A percentile compares a stretch with the other conserved stretches of the same genome.
Evolutionary conservation across 176 grass and related monocot species (phyloP).

Genomic region (Triticum timopheevii): DNA sequence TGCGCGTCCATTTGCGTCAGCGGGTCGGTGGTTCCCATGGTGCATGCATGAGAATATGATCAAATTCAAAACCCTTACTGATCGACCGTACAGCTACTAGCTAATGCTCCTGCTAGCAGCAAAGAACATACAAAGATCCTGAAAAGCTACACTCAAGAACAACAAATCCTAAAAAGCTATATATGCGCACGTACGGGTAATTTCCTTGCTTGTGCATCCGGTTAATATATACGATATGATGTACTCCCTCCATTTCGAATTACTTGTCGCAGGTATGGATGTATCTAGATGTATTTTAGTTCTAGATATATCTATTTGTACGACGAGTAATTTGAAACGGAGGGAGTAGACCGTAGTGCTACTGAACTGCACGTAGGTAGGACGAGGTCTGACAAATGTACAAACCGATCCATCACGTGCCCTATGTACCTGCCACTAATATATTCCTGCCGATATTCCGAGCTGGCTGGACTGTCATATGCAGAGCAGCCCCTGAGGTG

Average conservation of each 20-base stretch:
- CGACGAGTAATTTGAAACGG: too few species aligned
- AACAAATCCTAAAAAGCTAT: background rate
- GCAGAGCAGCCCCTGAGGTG: background rate
- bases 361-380: background rate
- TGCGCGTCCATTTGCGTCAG: too few species aligned
- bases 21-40: too few species aligned
- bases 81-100: too few species aligned
- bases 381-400: background rate
- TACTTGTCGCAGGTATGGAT: too few species aligned
- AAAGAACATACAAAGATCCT: slow-evolving; percentile 3
- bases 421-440: background rate
- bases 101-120: background rate
- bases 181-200: background rate
- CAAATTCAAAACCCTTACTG: too few species aligned
- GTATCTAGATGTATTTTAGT: too few species aligned
- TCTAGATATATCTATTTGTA: too few species aligned
- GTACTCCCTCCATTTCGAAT: background rate
- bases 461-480: background rate
- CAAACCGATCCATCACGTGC: background rate
- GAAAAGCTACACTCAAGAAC: background rate
- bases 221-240: background rate
- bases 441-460: slow-evolving; percentile 11
- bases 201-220: slow-evolving; percentile 5
- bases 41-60: too few species aligned
- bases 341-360: background rate